Conservation (phyloP, 1,139 yeast genomes). For the Arxiozyma slooffiae region DNA sequence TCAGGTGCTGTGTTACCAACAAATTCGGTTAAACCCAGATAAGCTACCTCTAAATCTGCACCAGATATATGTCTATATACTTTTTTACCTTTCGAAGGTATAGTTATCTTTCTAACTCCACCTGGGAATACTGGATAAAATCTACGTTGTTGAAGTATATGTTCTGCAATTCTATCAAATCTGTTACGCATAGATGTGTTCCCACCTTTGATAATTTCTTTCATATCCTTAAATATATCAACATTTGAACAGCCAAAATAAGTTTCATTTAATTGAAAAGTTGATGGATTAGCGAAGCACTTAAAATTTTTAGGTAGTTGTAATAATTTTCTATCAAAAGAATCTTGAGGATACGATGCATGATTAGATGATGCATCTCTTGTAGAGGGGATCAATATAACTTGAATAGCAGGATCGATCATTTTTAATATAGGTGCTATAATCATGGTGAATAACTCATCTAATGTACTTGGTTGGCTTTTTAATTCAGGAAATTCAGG, state of each 20-base stretch:
- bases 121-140: slow-evolving; percentile 84
- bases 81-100: slow-evolving; percentile 16
- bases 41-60: slow-evolving; percentile 61
- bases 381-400: slow-evolving; percentile 65
- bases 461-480: slow-evolving; percentile 42
- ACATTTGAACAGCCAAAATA: slow-evolving; percentile 66
- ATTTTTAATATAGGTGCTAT: slow-evolving; percentile 55
- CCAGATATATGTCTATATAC: slow-evolving; percentile 41
- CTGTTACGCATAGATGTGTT: slow-evolving; percentile 38
- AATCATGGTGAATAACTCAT: slow-evolving; percentile 55
- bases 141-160: slow-evolving; percentile 67
- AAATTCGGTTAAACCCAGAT: slow-evolving; percentile 70
- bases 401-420: slow-evolving; percentile 47
- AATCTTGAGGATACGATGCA: slow-evolving; percentile 82
- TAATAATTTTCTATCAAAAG: slow-evolving; percentile 54
- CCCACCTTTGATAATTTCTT: slow-evolving; percentile 46
- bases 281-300: slow-evolving; percentile 76
- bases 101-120: slow-evolving; percentile 32
- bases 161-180: slow-evolving; percentile 61
- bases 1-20: slow-evolving; percentile 66
- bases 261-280: slow-evolving; percentile 69
- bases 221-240: slow-evolving; percentile 65
- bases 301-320: slow-evolving; percentile 65
- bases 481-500: slow-evolving; percentile 29
- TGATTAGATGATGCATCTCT: slow-evolving; percentile 62